Evolutionary conservation across 176 grass and related monocot genomes (phyloP).

Genomic region (Miscanthus lutarioriparius): DNA sequence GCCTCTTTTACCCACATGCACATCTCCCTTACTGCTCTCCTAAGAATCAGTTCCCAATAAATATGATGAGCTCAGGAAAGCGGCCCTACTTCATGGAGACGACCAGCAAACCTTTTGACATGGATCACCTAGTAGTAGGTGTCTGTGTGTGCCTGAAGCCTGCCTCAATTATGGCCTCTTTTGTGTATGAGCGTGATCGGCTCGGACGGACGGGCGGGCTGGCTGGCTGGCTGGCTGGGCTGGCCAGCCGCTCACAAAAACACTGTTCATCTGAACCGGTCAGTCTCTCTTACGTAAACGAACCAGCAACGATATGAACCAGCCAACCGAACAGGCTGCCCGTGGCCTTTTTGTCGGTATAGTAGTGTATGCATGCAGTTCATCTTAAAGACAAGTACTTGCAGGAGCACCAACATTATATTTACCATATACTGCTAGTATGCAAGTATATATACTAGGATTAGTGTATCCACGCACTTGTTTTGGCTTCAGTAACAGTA

Average conservation of each 20-base stretch:
- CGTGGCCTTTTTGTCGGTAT: constrained; percentile 30
- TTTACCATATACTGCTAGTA: neutral
- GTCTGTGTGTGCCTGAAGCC: neutral
- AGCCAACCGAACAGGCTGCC: too few species aligned
- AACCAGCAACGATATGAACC: too few species aligned
- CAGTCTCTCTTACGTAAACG: too few species aligned
- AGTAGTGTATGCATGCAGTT: constrained; percentile 1
- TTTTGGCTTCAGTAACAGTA: neutral
- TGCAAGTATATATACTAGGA: neutral
- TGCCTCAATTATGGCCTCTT: constrained; percentile 38
- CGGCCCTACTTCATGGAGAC: constrained; percentile 33
- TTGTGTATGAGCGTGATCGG: too few species aligned
- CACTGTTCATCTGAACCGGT: too few species aligned
- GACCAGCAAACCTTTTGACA: constrained; percentile 44
- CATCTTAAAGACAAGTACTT: neutral
- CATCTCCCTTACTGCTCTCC: neutral
- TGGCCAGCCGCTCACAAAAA: too few species aligned
- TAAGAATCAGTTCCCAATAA: constrained; percentile 43
- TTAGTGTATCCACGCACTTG: neutral
- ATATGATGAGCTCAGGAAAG: constrained; percentile 44
- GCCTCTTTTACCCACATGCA: constrained; percentile 46
- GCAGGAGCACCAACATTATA: neutral
- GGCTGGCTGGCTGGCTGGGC: too few species aligned
- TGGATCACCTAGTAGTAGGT: constrained; percentile 29
- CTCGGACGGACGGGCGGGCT: too few species aligned